Conservation (phyloP, 208 protist genomes). For the Leishmania turanica region DNA sequence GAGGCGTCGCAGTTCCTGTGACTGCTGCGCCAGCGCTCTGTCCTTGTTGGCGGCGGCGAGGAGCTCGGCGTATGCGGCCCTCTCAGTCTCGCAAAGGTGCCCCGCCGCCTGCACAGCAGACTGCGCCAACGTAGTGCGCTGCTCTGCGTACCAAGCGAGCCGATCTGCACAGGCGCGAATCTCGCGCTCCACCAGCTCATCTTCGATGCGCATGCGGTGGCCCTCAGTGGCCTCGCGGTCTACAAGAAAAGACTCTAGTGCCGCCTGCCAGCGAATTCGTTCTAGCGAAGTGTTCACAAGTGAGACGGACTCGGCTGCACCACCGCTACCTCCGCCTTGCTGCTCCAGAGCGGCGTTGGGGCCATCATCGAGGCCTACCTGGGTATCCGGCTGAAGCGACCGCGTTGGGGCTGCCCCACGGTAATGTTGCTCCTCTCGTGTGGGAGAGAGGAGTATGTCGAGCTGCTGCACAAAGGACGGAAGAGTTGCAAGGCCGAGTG, state of each 20-base stretch:
- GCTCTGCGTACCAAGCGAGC: constrained; percentile 20
- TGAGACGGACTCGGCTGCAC: neutral
- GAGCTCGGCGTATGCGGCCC: constrained; percentile 31
- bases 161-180: constrained; percentile 30
- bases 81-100: constrained; percentile 6
- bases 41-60: constrained; percentile 14
- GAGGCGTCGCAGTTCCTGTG: constrained; percentile 34
- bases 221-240: constrained; percentile 35
- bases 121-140: constrained; percentile 11
- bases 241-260: constrained; percentile 35
- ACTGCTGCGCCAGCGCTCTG: constrained; percentile 29
- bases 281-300: constrained; percentile 4
- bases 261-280: constrained; percentile 34
- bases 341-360: neutral
- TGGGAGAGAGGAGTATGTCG: constrained; percentile 43
- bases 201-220: constrained; percentile 51
- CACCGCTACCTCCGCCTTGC: neutral
- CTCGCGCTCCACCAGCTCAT: constrained; percentile 36
- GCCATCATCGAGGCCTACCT: neutral
- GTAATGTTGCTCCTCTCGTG: constrained; percentile 9
- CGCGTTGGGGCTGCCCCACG: neutral
- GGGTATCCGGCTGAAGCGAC: neutral
- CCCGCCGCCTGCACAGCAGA: neutral
- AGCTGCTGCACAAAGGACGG: constrained; percentile 55
- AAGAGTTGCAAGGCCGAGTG: constrained; percentile 41